These are phyloP conservation scores for Eimeria sp. DNA, from an alignment of 169 alveolate genomes.

Conservation along the genomic window DNA sequence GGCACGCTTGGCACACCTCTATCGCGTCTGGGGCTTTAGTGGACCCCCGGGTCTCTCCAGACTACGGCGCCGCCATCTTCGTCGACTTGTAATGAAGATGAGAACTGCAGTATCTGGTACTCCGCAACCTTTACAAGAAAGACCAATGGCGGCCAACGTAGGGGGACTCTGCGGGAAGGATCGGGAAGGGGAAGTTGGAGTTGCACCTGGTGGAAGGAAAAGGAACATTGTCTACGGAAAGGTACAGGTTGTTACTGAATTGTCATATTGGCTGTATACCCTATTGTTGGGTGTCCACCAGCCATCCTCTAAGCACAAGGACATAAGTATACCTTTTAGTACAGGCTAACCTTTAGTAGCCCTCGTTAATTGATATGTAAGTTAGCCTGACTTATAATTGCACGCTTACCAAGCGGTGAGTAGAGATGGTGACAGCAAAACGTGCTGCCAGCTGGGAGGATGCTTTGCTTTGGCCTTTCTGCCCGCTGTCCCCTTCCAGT, in stretches of 20 bases:
- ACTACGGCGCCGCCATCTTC: conserved; percentile 63
- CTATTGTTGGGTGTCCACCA: background rate
- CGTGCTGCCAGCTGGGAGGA: background rate
- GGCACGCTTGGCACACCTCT: conserved; percentile 9
- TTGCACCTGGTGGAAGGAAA: background rate
- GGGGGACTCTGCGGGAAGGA: background rate
- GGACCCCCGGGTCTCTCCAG: conserved; percentile 42
- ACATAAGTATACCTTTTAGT: background rate
- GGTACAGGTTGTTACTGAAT: background rate
- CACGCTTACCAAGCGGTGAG: background rate
- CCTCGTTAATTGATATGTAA: background rate
- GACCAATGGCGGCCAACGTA: background rate
- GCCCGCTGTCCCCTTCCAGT: conserved; percentile 15
- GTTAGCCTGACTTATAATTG: background rate
- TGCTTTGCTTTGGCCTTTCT: background rate
- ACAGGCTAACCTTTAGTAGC: background rate
- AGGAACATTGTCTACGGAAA: conserved; percentile 11
- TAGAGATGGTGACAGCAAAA: background rate
- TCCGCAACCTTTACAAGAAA: background rate
- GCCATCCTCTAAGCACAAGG: background rate
- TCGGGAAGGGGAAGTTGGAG: background rate
- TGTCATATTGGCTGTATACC: background rate
- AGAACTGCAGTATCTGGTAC: background rate
- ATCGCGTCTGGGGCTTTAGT: conserved; percentile 2
- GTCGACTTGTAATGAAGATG: background rate